Evolutionary conservation across 176 grass and related monocot species (phyloP).

Genomic region (Lolium perenne): DNA sequence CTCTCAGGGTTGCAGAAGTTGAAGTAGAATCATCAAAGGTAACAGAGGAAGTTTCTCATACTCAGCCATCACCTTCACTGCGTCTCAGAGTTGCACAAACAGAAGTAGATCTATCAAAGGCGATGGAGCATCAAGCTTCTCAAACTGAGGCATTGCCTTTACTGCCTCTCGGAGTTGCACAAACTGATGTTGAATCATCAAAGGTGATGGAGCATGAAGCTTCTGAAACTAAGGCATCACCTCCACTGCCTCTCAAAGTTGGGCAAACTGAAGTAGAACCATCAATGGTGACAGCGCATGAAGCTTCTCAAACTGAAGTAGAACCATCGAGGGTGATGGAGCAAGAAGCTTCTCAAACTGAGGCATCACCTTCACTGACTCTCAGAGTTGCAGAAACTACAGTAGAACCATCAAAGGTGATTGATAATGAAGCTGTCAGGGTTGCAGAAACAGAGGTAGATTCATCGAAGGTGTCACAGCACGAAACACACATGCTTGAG

Average conservation of each 20-base stretch:
- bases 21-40: not conserved
- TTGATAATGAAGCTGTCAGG: not conserved
- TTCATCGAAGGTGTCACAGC: not conserved
- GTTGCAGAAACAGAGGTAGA: not conserved
- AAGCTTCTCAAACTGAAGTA: not conserved
- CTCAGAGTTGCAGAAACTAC: not conserved
- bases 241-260: too few relatives aligned
- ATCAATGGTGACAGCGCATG: not conserved
- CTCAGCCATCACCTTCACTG: not conserved
- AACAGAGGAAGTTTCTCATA: conserved; percentile 4
- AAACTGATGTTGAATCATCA: not conserved
- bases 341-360: conserved; percentile 2
- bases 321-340: not conserved
- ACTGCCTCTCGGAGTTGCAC: not conserved
- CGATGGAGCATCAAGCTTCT: not conserved
- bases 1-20: not conserved
- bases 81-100: not conserved
- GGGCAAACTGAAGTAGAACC: not conserved
- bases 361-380: not conserved
- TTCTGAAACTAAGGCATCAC: too few relatives aligned
- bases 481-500: not conserved
- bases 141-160: not conserved
- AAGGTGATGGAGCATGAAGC: not conserved
- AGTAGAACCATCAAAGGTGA: too few relatives aligned
- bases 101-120: not conserved